Evolutionary conservation across 192 early-diverging fungal species (phyloP).

Genomic region (Jimgerdemannia flammicorona): DNA sequence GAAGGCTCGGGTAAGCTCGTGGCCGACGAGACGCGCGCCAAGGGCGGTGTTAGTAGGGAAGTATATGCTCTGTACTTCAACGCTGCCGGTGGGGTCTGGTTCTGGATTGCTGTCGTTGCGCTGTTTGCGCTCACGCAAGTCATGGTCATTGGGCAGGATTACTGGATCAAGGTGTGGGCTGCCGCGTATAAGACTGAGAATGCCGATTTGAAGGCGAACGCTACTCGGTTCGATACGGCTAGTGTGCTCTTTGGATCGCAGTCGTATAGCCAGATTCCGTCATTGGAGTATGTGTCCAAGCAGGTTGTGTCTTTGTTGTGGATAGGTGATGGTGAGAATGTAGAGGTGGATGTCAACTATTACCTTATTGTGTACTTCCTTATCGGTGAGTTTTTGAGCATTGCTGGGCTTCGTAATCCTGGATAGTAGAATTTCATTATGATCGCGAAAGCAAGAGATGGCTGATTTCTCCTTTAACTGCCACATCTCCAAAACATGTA

Average conservation of each 20-base stretch:
- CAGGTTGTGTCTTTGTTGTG: background rate
- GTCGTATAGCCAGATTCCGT: background rate
- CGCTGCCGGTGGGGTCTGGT: constrained; percentile 60
- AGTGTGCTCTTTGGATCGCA: background rate
- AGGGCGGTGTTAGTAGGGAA: constrained; percentile 67
- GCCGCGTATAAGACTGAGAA: constrained; percentile 19
- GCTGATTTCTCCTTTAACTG: too few relatives aligned
- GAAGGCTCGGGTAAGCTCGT: constrained; percentile 62
- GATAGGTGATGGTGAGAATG: background rate
- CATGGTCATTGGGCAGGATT: constrained; percentile 48
- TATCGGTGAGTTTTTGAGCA: constrained; percentile 32
- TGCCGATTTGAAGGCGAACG: background rate
- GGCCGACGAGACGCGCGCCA: constrained; percentile 78
- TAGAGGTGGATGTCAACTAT: constrained; percentile 43
- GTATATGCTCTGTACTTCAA: constrained; percentile 80
- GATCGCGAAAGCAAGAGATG: background rate
- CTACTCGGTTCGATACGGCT: background rate
- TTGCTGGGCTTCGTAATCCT: constrained; percentile 15
- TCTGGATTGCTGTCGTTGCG: constrained; percentile 56
- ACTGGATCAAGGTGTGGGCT: constrained; percentile 66
- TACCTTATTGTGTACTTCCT: constrained; percentile 63
- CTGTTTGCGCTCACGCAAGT: constrained; percentile 39
- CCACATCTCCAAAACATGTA: background rate
- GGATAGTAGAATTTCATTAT: constrained; percentile 13
- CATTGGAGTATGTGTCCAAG: background rate